Base-by-base conservation (phyloP, 2,329 filamentous ascomycete species). In the Trichoderma atroviride region DNA sequence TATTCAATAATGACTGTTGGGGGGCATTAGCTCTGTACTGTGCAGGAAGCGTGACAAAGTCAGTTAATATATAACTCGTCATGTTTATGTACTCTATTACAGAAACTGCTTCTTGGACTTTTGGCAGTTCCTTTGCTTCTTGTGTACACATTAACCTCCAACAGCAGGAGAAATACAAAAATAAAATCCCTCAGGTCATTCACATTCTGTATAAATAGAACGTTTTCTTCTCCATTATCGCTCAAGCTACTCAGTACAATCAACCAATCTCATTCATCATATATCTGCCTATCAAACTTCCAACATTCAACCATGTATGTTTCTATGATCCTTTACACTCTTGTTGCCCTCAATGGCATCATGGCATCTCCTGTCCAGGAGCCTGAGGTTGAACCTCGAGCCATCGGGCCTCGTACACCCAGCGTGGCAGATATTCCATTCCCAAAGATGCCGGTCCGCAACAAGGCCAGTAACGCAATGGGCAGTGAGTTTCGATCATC, bases 311-410 rank as follows among this genome's bases (percentile, higher is more conserved):
- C 1, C 37, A 60, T 60, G 58, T 47, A 60, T 31, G 37, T 37
- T 19, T 60, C 58, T 47, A 37, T 60, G 16, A 47, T 60, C 24
- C 43, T 60, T 47, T 47, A 47, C n/a, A 37, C 58, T 11, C 58
- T 60, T 37, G 16, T 37, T 27, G 58, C 58, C 58, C 13, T 60
- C 1, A 47, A 47, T 6, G 37, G 58, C 58, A 24, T 47, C 16
- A 31, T 60, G 58, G 58, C 58, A n/a, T 47, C 58, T 31, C 58
- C 58, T 19, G 58, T 47, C 37, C 37, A 60, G 29, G 37, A n/a
- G 24, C 16, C 37, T 37, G 37, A 43, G 16, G 58, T 60, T 31
- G 58, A 60, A n/a, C 24, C 58, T 22, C 58, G 58, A 60, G 58
- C 58, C 37, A 60, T 60, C 31, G 58, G 29, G 24, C 58, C 24